Base-by-base conservation (phyloP, 192 early-diverging fungal species). In the Coemansia sp. region DNA sequence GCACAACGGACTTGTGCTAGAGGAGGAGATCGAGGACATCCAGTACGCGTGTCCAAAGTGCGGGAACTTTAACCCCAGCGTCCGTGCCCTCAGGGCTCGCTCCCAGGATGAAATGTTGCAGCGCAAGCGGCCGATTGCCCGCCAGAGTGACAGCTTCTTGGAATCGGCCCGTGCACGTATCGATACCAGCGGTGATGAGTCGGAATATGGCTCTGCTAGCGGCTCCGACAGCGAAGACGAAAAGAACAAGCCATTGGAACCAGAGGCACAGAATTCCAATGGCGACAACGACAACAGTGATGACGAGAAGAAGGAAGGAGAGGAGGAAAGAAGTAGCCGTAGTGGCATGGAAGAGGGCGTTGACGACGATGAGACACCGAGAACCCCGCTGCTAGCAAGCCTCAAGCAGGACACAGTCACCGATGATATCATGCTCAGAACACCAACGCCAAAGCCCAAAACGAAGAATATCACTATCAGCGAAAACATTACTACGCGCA, bases 1-100 rank as follows among this genome's bases (percentile, higher is more conserved):
- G 0, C 95, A 97, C 72, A 99, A 99, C 74, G 97, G 97, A 0
- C 82, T 99, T 40, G 92, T 90, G 12, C 81, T 92, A 31, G 90
- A 92, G 9, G 85, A 94, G 28, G 93, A 95, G 53, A 83, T 92
- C 59, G 84, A 90, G 37, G 81, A 82, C 28, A 89, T 91, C 64
- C 87, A 81, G 59, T 81, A 84, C 49, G 57, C 60, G 0, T 84
- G 83, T 20, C 83, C 83, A 10, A 81, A 77, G 61, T 84, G 83
- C 67, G 74, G 72, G 30, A 66, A 61, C 26, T 84, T 84, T 46
- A 84, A 84, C 39, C 74, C 73, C 16, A 81, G 79, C 65, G 56
- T 53, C 30, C 71, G 55, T 13, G 59, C 74, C 20, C 52, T 77
- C 51, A 35, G 35, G 55, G 31, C 55, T 18, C 28, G 28, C 18